These are phyloP conservation scores for Dictyostelium citrinum DNA, from an alignment of 78 protist species.

Conservation along the genomic window DNA sequence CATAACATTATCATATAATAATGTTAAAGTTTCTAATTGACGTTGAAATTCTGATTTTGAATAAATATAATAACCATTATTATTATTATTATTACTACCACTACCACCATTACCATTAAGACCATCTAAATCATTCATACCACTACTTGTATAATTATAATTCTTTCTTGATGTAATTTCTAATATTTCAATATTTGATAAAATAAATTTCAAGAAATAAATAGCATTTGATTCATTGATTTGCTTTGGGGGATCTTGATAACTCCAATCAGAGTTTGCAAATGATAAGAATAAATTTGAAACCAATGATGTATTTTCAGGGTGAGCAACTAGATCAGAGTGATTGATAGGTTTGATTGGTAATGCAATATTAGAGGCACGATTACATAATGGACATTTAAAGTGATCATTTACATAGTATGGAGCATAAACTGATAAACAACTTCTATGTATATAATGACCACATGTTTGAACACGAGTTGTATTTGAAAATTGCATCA, in stretches of 20 bases:
- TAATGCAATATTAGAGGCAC: slow-evolving; percentile 16
- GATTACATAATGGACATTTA: slow-evolving; percentile 60
- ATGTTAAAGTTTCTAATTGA: slow-evolving; percentile 5
- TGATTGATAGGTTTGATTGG: neutral
- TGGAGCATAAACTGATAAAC: neutral
- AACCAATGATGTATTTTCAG: neutral
- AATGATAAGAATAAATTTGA: neutral
- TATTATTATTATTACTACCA: neutral
- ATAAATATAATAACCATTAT: neutral
- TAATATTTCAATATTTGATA: slow-evolving; percentile 27
- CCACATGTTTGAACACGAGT: slow-evolving; percentile 22
- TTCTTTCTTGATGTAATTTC: slow-evolving; percentile 16
- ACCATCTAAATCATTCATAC: neutral
- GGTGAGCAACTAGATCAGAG: neutral
- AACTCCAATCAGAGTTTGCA: neutral
- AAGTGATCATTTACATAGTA: neutral
- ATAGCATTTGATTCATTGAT: neutral
- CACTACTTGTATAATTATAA: neutral
- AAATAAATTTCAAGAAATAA: slow-evolving; percentile 14
- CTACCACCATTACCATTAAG: neutral
- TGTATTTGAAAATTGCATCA: neutral
- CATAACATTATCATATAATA: neutral
- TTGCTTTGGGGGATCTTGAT: neutral
- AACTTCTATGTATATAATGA: slow-evolving; percentile 35
- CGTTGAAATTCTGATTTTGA: slow-evolving; percentile 29